Base-by-base conservation (phyloP, 2,329 filamentous ascomycete species). In the Cadophora gregata region DNA sequence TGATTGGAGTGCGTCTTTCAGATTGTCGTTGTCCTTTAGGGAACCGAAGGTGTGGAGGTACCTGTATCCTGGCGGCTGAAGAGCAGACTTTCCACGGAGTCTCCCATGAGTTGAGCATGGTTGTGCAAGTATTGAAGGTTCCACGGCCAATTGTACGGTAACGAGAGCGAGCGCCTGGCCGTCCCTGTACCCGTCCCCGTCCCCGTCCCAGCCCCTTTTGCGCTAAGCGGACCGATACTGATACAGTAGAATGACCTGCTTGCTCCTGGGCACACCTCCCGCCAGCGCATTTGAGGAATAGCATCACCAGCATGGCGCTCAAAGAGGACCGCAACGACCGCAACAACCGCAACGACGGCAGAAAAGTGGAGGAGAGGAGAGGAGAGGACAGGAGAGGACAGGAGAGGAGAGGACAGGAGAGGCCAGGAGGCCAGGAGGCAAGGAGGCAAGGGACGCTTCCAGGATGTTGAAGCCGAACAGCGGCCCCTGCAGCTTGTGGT, bases 401-500 rank as follows among this genome's bases (percentile, higher is more conserved):
- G n/a, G n/a, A n/a, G n/a, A n/a, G n/a, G n/a, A n/a, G n/a, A n/a
- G n/a, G n/a, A n/a, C n/a, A n/a, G n/a, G n/a, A n/a, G n/a, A n/a
- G n/a, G n/a, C n/a, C n/a, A n/a, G n/a, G n/a, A n/a, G 38, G 5
- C 38, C 38, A 42, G 38, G 38, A 42, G 38, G 38, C 38, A 42
- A 55, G 60, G 48, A 10, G 31, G 38, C 8, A 36, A 12, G 53
- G 47, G 31, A 38, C 14, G 31, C 16, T 21, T 36, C 29, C 55
- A 38, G 47, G 60, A 25, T 55, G 33, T 42, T 27, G n/a, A 33
- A 55, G 51, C 53, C 58, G 56, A 65, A 56, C 36, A 42, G 47
- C 36, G 48, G 65, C 65, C 61, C 62, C 62, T 67, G 62, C 62
- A 61, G 62, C 16, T 36, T n/a, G n/a, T n/a, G n/a, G n/a, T n/a